Conservation (phyloP, 2,329 filamentous ascomycete genomes). For the Dactylellina haptotyla region DNA sequence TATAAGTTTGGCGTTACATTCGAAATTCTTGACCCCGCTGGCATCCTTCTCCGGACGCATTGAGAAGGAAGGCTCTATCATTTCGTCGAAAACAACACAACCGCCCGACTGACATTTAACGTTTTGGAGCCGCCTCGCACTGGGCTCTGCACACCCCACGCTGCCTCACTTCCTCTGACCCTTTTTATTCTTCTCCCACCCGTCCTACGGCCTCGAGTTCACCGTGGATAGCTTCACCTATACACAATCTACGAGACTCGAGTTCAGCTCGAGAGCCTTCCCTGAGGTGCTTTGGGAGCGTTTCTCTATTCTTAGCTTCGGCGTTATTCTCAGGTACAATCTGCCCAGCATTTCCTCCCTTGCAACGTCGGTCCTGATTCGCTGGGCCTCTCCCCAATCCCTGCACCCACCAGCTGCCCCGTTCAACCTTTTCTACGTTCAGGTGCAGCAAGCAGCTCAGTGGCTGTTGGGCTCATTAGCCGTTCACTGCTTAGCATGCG, state of each 20-base stretch:
- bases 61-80: slow-evolving; percentile 3
- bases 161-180: no score
- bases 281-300: not conserved
- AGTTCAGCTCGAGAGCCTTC: not conserved
- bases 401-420: slow-evolving; percentile 9
- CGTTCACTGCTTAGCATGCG: not conserved
- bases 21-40: slow-evolving; percentile 14
- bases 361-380: slow-evolving; percentile 29
- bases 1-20: slow-evolving; percentile 42
- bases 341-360: slow-evolving; percentile 9
- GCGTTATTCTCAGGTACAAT: slow-evolving; percentile 15
- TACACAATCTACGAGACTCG: not conserved
- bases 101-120: not conserved
- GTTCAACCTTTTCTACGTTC: not conserved
- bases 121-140: not conserved
- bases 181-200: no score
- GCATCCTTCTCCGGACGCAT: no score
- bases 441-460: slow-evolving; percentile 1
- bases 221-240: no score
- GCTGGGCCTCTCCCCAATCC: slow-evolving; percentile 10
- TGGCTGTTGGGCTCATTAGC: not conserved
- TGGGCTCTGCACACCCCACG: no score
- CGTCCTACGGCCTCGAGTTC: no score
- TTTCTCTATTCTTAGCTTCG: slow-evolving; percentile 36
- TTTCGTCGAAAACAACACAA: slow-evolving; percentile 7